phyloP scores from a whole-genome alignment of 2,329 filamentous ascomycete genomes.

The Ceratocystiopsis sp. region DNA sequence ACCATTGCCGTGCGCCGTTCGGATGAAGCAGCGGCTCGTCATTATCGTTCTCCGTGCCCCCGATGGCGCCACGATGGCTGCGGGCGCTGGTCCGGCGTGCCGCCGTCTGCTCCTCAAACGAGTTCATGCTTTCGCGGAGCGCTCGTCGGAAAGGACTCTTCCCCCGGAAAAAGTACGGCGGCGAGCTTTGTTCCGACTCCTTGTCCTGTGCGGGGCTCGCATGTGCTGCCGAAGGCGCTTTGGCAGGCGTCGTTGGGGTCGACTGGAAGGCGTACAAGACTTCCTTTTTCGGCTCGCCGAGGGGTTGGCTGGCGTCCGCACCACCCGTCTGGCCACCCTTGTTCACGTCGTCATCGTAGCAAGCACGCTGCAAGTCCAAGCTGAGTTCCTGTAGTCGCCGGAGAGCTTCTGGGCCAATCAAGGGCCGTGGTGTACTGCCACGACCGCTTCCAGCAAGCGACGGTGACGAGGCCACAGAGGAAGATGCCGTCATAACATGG shows the following conservation, averaged over 20 bases:
- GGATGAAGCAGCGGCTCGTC: conserved; percentile 6
- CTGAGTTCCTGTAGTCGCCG: conserved; percentile 7
- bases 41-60: neutral
- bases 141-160: conserved; percentile 38
- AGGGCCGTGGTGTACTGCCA: neutral
- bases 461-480: conserved; percentile 3
- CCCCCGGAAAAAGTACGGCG: conserved; percentile 31
- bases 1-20: conserved; percentile 7
- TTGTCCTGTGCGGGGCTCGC: neutral
- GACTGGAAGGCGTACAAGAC: conserved; percentile 6
- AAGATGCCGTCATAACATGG: too few relatives aligned
- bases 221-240: neutral
- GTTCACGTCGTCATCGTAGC: neutral
- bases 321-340: too few relatives aligned
- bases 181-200: neutral
- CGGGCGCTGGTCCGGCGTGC: neutral
- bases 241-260: conserved; percentile 4
- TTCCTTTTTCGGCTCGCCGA: too few relatives aligned
- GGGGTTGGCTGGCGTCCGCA: too few relatives aligned
- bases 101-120: conserved; percentile 13
- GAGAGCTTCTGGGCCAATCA: conserved; percentile 2
- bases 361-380: conserved; percentile 5
- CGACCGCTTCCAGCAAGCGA: conserved; percentile 9
- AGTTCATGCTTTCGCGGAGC: conserved; percentile 28
- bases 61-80: neutral